Evolutionary conservation across 1,284 basidiomycete species (phyloP), one percentile per base, ranked within the genome.

Genomic region (Hymenochaete sp.): DNA sequence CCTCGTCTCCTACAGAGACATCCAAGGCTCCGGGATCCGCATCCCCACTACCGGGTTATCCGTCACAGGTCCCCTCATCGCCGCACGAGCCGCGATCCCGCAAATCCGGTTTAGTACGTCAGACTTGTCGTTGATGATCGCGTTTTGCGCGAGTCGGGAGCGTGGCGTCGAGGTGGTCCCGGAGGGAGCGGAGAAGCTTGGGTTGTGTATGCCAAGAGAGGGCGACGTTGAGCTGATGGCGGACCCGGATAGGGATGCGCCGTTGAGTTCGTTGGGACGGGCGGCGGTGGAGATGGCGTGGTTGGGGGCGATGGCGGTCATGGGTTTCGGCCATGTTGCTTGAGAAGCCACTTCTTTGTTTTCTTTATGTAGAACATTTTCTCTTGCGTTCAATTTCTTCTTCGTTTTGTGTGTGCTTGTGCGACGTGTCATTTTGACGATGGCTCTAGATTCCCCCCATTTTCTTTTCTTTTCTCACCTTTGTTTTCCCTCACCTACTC

Each of bases 281-380:
- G 82, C 86, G 2, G 80, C 77, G 18, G 69, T 85, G 51, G 85
- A 89, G 66, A 83, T 88, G 81, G 78, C 78, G 19, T 89, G 84
- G 82, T 66, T 83, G 37, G 86, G 83, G 8, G 79, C 78, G 48
- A 69, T 89, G 57, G 82, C 85, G 7, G 67, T 89, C 48, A 81
- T 78, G 48, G 82, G 79, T 52, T 86, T 85, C 56, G 67, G 68
- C 4, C 43, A 32, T 21, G 47, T 49, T 41, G 26, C 47, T 7
- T 38, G 28, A 42, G n/a, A 9, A 16, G n/a, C n/a, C n/a, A n/a
- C n/a, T 8, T 8, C 14, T 38, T 38, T 22, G 18, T 38, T 18
- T 38, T 21, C 19, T 3, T 38, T 21, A n/a, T n/a, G n/a, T n/a
- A n/a, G n/a, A n/a, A n/a, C n/a, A n/a, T n/a, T n/a, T n/a, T n/a